These are phyloP conservation scores for Pythium chondricola DNA, from an alignment of 352 stramenopile genomes.

Conservation along the genomic window DNA sequence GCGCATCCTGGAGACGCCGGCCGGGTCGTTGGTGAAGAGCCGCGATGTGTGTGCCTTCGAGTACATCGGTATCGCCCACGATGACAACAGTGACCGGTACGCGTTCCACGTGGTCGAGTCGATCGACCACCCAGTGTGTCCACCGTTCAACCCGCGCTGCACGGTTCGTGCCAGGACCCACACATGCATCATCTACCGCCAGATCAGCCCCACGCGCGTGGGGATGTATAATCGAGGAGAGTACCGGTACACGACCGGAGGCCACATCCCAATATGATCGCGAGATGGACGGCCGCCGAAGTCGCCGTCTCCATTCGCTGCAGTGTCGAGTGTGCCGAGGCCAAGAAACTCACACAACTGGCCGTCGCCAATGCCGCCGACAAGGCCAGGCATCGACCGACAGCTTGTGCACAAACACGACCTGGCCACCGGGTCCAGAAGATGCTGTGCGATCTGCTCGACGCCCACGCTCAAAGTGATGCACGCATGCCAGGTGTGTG, in stretches of 20 bases:
- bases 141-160: constrained; percentile 10
- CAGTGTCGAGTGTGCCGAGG: constrained; percentile 16
- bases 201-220: constrained; percentile 9
- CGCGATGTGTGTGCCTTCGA: constrained; percentile 18
- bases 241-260: constrained; percentile 10
- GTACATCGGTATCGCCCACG: constrained; percentile 20
- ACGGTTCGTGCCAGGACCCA: constrained; percentile 14
- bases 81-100: constrained; percentile 7
- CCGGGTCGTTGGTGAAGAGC: constrained; percentile 12
- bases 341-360: constrained; percentile 19
- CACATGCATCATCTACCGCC: constrained; percentile 17
- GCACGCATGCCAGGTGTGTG: constrained; percentile 9
- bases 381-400: not conserved
- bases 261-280: constrained; percentile 11
- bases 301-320: constrained; percentile 12
- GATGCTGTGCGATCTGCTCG: constrained; percentile 15
- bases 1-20: constrained; percentile 13
- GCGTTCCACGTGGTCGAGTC: constrained; percentile 20
- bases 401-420: not conserved
- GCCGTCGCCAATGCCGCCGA: constrained; percentile 3
- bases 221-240: constrained; percentile 13
- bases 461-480: constrained; percentile 1
- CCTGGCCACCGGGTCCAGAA: not conserved
- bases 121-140: constrained; percentile 16
- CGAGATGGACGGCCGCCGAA: constrained; percentile 6